These are phyloP conservation scores for Thamnidium elegans DNA, from an alignment of 192 early-diverging fungal genomes.

Conservation along the genomic window DNA sequence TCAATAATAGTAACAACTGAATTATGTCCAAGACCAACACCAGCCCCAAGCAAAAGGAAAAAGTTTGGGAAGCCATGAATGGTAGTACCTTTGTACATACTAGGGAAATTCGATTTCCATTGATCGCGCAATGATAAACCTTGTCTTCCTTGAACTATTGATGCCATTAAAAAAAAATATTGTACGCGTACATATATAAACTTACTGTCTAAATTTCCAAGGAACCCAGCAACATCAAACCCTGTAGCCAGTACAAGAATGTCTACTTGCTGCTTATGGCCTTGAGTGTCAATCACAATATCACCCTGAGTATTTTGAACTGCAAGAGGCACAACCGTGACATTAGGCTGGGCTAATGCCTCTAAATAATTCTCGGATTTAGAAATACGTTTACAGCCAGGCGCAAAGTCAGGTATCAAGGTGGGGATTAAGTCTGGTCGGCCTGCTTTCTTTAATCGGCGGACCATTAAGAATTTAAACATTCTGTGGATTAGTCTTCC, in stretches of 20 bases:
- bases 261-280: conserved; percentile 37
- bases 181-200: no score
- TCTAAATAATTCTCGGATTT: conserved; percentile 31
- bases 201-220: conserved; percentile 29
- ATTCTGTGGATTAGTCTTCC: conserved; percentile 34
- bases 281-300: conserved; percentile 34
- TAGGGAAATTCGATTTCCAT: conserved; percentile 20
- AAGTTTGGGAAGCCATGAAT: conserved; percentile 52
- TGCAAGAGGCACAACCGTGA: conserved; percentile 28
- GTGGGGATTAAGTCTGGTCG: conserved; percentile 24
- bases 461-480: conserved; percentile 28
- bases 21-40: conserved; percentile 51
- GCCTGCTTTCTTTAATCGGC: conserved; percentile 30
- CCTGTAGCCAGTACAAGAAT: conserved; percentile 45
- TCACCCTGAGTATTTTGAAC: conserved; percentile 32
- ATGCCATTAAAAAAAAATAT: neutral
- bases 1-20: conserved; percentile 34
- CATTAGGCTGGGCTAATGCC: conserved; percentile 27
- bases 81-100: conserved; percentile 39
- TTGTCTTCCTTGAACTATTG: conserved; percentile 26
- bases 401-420: conserved; percentile 36
- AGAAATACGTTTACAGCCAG: conserved; percentile 44
- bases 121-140: conserved; percentile 18
- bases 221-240: conserved; percentile 35
- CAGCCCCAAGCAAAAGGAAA: conserved; percentile 53